These are phyloP conservation scores for Breviolum minutum DNA, from an alignment of 73 alveolate genomes.

Conservation along the genomic window DNA sequence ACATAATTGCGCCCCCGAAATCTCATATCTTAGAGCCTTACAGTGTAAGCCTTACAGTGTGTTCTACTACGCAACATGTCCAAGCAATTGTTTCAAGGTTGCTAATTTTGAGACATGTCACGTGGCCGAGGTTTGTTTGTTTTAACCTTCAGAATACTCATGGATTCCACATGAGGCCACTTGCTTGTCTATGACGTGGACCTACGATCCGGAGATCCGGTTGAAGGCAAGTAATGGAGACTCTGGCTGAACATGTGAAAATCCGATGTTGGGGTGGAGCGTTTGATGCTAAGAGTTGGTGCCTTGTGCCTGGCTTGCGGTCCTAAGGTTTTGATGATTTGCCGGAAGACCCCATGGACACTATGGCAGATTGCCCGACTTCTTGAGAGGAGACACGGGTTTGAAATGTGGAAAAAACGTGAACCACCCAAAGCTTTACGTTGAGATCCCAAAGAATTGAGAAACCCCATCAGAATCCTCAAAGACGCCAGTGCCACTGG, in stretches of 20 bases:
- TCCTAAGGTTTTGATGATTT: neutral
- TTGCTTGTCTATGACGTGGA: conserved; percentile 48
- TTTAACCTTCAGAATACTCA: neutral
- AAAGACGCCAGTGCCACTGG: too few relatives aligned
- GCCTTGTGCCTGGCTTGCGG: neutral
- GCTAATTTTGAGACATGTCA: too few relatives aligned
- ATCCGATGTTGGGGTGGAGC: neutral
- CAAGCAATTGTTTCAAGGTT: too few relatives aligned
- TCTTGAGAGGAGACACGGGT: neutral
- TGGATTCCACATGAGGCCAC: neutral
- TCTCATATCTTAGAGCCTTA: too few relatives aligned
- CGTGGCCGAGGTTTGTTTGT: neutral
- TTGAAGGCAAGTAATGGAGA: neutral
- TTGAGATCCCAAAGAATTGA: too few relatives aligned
- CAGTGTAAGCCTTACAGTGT: too few relatives aligned
- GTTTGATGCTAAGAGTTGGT: neutral
- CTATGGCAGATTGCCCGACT: conserved; percentile 13
- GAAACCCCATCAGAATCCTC: too few relatives aligned
- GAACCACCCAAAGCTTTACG: too few relatives aligned
- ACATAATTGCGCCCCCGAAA: too few relatives aligned
- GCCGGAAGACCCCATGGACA: neutral
- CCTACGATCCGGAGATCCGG: conserved; percentile 21
- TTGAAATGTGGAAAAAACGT: too few relatives aligned
- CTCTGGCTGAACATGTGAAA: neutral
- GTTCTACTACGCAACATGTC: too few relatives aligned